Evolutionary conservation across 306 rosid genomes (phyloP), one percentile per base, ranked within the genome.

Genomic region (Pyrus communis): DNA sequence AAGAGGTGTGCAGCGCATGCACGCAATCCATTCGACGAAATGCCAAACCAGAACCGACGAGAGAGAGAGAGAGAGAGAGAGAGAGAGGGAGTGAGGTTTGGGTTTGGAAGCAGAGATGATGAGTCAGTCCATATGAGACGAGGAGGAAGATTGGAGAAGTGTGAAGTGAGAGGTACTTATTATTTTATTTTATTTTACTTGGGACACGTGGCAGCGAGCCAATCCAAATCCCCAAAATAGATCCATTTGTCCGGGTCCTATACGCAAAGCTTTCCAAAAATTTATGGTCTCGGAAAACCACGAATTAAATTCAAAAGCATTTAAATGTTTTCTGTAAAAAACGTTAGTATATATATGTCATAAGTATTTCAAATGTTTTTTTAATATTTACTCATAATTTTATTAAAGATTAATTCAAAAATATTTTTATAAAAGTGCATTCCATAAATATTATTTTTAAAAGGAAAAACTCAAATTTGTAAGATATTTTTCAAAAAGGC

Each of bases 11-110:
- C 61, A 85, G 71, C n/a, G 46, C 66, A 31, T 77, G 87, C 60
- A 84, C 73, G 72, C 87, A 84, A 67, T 83, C 86, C 87, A 83
- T 83, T 73, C 17, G 10, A 65, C 14, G 25, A 65, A 65, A 65
- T 19, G 27, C 70, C 46, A 19, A 35, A 21, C 25, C 10, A 3
- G 4, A 63, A 17, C 4, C 18, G 11, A 17, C 18, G 31, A 23
- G 46, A 1, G 42, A 69, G 15, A 15, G n/a, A 66, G 46, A 30
- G 40, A 28, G 67, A 30, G 38, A 25, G 69, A 7, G 46, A 1
- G 42, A 28, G 7, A 9, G 45, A 69, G 17, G 4, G 22, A 40
- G 49, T 35, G 52, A 67, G 71, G 46, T 6, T 42, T 67, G 33
- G 30, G 52, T 38, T 17, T 40, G 21, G 71, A 67, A 22, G 31